Evolutionary conservation across 768 basidiomycete genomes (phyloP).

Genomic region (Tephrocybe sp.): DNA sequence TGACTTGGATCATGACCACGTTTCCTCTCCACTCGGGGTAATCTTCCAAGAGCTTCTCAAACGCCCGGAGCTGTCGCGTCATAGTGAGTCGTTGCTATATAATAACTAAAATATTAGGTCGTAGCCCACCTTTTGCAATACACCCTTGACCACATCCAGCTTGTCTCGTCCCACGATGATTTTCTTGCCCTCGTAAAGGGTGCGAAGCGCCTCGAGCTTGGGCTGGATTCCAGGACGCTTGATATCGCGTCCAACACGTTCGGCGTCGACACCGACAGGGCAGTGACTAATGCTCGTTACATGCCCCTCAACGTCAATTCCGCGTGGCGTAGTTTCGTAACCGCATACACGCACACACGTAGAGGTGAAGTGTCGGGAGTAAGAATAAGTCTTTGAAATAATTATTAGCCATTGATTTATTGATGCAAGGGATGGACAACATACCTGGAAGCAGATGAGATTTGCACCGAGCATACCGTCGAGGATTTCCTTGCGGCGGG

Average conservation of each 20-base stretch:
- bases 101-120: not conserved
- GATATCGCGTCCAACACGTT: constrained; percentile 80
- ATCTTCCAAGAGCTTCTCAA: constrained; percentile 88
- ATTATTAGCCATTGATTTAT: not conserved
- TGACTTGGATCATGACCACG: constrained; percentile 88
- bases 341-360: constrained; percentile 96
- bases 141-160: constrained; percentile 97
- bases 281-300: constrained; percentile 83
- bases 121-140: constrained; percentile 79
- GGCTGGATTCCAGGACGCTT: constrained; percentile 80
- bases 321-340: constrained; percentile 71
- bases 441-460: constrained; percentile 88
- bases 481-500: constrained; percentile 88
- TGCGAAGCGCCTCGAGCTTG: constrained; percentile 81
- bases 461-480: constrained; percentile 98
- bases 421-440: not conserved
- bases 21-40: constrained; percentile 97
- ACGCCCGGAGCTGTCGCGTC: constrained; percentile 72
- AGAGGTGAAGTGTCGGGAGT: constrained; percentile 91
- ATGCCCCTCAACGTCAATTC: constrained; percentile 87
- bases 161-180: constrained; percentile 98
- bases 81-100: not conserved
- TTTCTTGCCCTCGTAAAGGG: constrained; percentile 94
- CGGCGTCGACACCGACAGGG: constrained; percentile 94
- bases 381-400: constrained; percentile 73